Evolutionary conservation across 225 moss, liverwort and hornwort species (phyloP).

Genomic region (Bryoerythrophyllum caledonicum): DNA sequence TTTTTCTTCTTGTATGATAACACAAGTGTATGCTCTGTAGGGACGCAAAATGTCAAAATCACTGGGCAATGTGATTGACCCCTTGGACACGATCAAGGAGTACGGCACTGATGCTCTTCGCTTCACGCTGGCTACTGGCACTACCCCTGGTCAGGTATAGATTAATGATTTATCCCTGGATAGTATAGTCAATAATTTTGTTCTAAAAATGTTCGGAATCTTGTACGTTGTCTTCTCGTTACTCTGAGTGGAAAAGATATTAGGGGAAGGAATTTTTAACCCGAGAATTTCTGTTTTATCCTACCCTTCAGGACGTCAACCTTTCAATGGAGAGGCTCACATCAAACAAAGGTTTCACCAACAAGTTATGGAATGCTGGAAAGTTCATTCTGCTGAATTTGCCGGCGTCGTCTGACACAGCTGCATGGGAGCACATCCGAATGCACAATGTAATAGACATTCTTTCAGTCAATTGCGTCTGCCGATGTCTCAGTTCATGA

Average conservation of each 20-base stretch:
- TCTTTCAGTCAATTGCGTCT: not conserved
- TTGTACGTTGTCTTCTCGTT: not conserved
- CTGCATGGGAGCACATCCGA: slow-evolving; percentile 53
- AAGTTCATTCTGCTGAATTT: slow-evolving; percentile 76
- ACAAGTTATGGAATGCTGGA: slow-evolving; percentile 91
- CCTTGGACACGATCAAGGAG: slow-evolving; percentile 64
- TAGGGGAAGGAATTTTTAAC: not conserved
- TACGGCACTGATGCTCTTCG: slow-evolving; percentile 82
- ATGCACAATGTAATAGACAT: slow-evolving; percentile 39
- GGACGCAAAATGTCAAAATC: slow-evolving; percentile 91
- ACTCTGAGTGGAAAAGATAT: not conserved
- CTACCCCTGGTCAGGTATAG: slow-evolving; percentile 81
- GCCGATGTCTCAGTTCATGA: not conserved
- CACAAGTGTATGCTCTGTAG: slow-evolving; percentile 25
- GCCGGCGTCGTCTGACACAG: slow-evolving; percentile 48
- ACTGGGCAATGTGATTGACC: slow-evolving; percentile 77
- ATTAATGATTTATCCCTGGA: not conserved
- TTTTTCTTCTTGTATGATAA: slow-evolving; percentile 10
- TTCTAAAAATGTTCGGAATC: not conserved
- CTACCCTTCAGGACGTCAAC: slow-evolving; percentile 65
- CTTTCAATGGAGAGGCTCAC: slow-evolving; percentile 78
- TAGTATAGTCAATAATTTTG: not conserved
- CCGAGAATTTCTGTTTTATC: not conserved
- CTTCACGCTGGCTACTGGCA: slow-evolving; percentile 82
- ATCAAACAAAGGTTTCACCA: slow-evolving; percentile 80